Evolutionary conservation across 345 rosid genomes (phyloP).

Genomic region (Rhodamnia rubescens): DNA sequence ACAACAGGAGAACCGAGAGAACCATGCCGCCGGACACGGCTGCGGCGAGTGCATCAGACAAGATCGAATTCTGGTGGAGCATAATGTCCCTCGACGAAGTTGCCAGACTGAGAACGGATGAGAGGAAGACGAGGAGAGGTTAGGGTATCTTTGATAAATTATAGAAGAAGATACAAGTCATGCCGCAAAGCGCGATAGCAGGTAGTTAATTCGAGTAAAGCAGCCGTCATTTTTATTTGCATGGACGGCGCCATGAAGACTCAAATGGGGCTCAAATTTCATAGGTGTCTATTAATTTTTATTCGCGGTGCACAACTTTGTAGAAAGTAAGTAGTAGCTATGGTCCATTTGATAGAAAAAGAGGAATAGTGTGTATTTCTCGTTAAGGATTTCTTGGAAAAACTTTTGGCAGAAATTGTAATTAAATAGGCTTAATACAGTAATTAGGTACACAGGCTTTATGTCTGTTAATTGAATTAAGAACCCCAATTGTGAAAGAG

Average conservation of each 20-base stretch:
- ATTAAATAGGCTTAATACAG: background rate
- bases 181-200: background rate
- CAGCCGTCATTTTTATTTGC: background rate
- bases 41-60: constrained; percentile 49
- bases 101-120: background rate
- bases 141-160: background rate
- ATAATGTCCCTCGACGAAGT: constrained; percentile 12
- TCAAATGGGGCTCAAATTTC: background rate
- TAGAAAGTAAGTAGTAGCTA: background rate
- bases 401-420: background rate
- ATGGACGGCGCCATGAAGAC: background rate
- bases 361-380: background rate
- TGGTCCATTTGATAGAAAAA: background rate
- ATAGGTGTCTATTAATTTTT: background rate
- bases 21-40: constrained; percentile 28
- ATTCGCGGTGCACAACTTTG: too few species aligned
- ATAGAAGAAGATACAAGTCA: background rate
- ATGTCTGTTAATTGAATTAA: background rate
- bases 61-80: constrained; percentile 33
- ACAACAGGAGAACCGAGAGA: constrained; percentile 32
- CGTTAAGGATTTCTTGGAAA: background rate
- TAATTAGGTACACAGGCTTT: background rate
- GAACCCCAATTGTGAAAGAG: background rate
- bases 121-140: background rate
- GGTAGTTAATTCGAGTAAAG: background rate